These are phyloP conservation scores for Colletotrichum coccodes DNA, from an alignment of 2,329 filamentous ascomycete species.

Conservation along the genomic window DNA sequence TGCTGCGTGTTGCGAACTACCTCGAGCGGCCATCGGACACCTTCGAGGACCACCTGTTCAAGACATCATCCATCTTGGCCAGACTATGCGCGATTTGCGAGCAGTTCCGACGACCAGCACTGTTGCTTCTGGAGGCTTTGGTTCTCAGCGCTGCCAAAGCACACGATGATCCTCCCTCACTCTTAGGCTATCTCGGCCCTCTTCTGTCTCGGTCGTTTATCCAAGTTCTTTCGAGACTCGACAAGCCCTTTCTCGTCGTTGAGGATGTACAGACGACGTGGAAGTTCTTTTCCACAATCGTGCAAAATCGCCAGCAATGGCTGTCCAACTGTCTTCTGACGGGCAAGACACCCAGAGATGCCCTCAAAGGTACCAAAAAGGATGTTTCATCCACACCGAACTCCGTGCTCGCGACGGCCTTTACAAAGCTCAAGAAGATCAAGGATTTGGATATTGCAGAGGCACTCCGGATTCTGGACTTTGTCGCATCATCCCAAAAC, in stretches of 20 bases:
- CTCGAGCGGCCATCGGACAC: conserved; percentile 71
- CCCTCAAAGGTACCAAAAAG: conserved; percentile 67
- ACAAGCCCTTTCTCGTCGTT: conserved; percentile 76
- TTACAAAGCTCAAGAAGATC: conserved; percentile 76
- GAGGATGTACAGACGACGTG: conserved; percentile 77
- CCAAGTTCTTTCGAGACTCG: conserved; percentile 78
- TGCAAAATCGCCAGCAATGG: conserved; percentile 94
- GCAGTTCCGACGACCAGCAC: conserved; percentile 71
- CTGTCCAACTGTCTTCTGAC: conserved; percentile 94
- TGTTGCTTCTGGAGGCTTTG: conserved; percentile 77
- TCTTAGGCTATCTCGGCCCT: conserved; percentile 89
- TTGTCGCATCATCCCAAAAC: conserved; percentile 88
- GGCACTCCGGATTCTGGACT: conserved; percentile 82
- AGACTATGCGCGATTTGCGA: conserved; percentile 79
- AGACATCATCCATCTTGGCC: conserved; percentile 79
- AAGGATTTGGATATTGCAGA: conserved; percentile 71
- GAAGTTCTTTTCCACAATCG: conserved; percentile 86
- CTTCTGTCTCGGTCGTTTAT: conserved; percentile 87
- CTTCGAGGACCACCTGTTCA: conserved; percentile 83
- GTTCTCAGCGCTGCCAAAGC: conserved; percentile 75
- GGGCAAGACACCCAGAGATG: conserved; percentile 83
- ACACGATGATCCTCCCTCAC: conserved; percentile 83
- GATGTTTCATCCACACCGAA: conserved; percentile 59
- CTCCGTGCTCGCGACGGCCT: conserved; percentile 79
- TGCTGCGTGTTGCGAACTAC: conserved; percentile 77